Evolutionary conservation across 2,329 filamentous ascomycete species (phyloP).

Genomic region (Cladophialophora chaetospira): DNA sequence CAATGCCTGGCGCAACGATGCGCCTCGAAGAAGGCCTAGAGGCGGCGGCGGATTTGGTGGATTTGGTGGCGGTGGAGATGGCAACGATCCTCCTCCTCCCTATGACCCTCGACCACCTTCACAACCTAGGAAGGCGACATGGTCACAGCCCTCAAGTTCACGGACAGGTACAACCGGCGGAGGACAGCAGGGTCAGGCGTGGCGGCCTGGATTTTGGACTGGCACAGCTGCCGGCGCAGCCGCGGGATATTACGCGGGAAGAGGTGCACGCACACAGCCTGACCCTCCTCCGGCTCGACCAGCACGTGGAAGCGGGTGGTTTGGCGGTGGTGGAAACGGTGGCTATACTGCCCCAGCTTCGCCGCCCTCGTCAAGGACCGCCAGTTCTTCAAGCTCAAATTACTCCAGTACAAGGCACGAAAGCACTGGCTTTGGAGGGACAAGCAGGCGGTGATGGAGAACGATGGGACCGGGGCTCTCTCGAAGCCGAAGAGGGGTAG

Average conservation of each 20-base stretch:
- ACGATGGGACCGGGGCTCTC: background rate
- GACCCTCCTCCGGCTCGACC: slow-evolving; percentile 21
- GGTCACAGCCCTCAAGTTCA: slow-evolving; percentile 31
- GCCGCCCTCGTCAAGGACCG: slow-evolving; percentile 23
- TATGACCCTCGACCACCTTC: slow-evolving; percentile 41
- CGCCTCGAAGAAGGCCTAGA: slow-evolving; percentile 16
- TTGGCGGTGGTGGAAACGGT: slow-evolving; percentile 36
- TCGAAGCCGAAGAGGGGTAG: too few species aligned
- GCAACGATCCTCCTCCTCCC: slow-evolving; percentile 44
- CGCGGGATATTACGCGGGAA: slow-evolving; percentile 46
- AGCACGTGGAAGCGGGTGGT: slow-evolving; percentile 20
- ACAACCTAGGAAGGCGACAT: slow-evolving; percentile 42
- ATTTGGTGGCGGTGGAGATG: slow-evolving; percentile 38
- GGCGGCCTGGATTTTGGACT: slow-evolving; percentile 52
- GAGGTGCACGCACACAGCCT: slow-evolving; percentile 32
- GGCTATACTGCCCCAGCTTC: slow-evolving; percentile 27
- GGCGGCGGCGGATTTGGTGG: slow-evolving; percentile 37
- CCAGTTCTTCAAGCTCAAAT: slow-evolving; percentile 31
- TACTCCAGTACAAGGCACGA: slow-evolving; percentile 38
- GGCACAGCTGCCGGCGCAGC: slow-evolving; percentile 46
- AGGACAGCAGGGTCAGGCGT: slow-evolving; percentile 35
- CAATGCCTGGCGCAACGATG: slow-evolving; percentile 36
- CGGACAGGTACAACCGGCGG: slow-evolving; percentile 2
- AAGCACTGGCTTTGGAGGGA: slow-evolving; percentile 51
- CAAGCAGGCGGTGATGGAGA: slow-evolving; percentile 40